Percentiles rank a stretch among this genome's conserved stretches.
Conservation (phyloP, 768 basidiomycete species). For the Coprinellus aureogranulatus region DNA sequence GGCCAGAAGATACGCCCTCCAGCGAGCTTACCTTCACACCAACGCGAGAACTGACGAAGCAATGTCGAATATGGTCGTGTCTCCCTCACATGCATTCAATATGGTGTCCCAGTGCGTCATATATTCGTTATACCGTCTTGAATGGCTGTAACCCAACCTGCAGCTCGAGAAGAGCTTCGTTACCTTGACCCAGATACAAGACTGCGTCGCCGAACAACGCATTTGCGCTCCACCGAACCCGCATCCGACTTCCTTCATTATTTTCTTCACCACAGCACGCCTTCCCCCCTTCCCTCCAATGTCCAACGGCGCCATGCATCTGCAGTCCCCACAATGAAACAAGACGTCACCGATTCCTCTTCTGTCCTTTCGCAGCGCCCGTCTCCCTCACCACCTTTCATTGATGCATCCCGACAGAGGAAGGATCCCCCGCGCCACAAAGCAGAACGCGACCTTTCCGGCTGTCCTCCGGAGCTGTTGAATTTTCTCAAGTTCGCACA, state of each 20-base stretch:
- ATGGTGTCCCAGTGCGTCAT: constrained; percentile 44
- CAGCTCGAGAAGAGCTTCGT: background rate
- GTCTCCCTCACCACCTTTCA: background rate
- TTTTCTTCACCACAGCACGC: background rate
- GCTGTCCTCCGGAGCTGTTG: background rate
- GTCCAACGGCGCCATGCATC: background rate
- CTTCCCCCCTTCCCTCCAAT: background rate
- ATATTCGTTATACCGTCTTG: constrained; percentile 6
- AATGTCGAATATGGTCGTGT: constrained; percentile 48
- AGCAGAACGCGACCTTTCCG: background rate
- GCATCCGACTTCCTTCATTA: background rate
- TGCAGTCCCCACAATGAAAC: background rate
- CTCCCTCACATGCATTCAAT: constrained; percentile 42
- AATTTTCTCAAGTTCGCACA: background rate
- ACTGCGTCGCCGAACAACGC: background rate
- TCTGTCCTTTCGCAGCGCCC: background rate
- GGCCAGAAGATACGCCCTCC: constrained; percentile 17
- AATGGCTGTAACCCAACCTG: background rate
- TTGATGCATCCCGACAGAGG: background rate
- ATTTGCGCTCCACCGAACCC: background rate
- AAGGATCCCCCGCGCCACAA: background rate
- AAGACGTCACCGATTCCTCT: too few relatives aligned
- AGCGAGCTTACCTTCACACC: constrained; percentile 5
- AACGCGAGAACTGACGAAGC: constrained; percentile 20
- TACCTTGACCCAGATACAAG: background rate